These are phyloP conservation scores for Linnemannia schmuckeri DNA, from an alignment of 192 early-diverging fungal species.

Conservation along the genomic window DNA sequence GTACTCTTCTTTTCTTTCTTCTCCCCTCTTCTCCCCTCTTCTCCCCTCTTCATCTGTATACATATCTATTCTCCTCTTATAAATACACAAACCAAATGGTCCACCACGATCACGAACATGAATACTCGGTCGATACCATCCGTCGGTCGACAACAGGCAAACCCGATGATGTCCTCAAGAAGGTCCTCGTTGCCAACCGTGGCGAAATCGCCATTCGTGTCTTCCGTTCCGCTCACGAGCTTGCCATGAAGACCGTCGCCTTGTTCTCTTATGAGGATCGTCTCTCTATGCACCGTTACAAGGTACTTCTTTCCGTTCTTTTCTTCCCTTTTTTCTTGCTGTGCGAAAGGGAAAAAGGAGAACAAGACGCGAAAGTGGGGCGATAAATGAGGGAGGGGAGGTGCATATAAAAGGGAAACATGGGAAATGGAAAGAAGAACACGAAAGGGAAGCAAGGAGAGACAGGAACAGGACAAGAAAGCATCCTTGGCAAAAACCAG, in stretches of 20 bases:
- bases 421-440: too few relatives aligned
- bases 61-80: background rate
- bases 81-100: constrained; percentile 6
- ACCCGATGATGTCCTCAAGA: constrained; percentile 65
- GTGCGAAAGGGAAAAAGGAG: background rate
- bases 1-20: background rate
- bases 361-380: too few relatives aligned
- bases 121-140: constrained; percentile 68
- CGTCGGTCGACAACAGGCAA: constrained; percentile 57
- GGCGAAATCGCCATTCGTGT: constrained; percentile 96
- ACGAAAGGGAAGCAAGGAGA: too few relatives aligned
- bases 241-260: constrained; percentile 90
- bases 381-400: too few relatives aligned
- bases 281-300: constrained; percentile 93
- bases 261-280: constrained; percentile 94
- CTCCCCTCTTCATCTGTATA: constrained; percentile 1
- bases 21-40: background rate
- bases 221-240: constrained; percentile 93
- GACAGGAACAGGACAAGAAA: too few relatives aligned
- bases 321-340: background rate
- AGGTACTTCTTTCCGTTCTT: constrained; percentile 60
- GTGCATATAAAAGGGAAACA: too few relatives aligned
- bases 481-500: too few relatives aligned
- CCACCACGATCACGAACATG: constrained; percentile 54
- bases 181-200: constrained; percentile 69